These are phyloP conservation scores for Fusarium dlaminii DNA, from an alignment of 2,329 filamentous ascomycete genomes.

Conservation along the genomic window DNA sequence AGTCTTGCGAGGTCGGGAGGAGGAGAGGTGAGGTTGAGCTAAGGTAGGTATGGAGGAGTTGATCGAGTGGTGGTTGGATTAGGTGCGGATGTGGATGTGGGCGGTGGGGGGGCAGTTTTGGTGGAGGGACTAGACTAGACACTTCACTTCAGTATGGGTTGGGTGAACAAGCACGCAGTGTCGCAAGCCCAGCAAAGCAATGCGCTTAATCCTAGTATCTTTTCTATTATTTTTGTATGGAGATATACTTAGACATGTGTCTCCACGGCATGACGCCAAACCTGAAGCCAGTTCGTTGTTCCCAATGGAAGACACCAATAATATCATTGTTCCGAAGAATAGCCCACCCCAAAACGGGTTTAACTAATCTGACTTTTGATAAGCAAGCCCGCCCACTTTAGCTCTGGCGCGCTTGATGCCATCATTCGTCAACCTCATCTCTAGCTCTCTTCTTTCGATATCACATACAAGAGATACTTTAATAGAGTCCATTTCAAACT, in stretches of 20 bases:
- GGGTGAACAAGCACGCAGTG: background rate
- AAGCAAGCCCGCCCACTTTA: constrained; percentile 12
- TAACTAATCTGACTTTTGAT: constrained; percentile 16
- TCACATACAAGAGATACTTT: background rate
- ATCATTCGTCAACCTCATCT: constrained; percentile 19
- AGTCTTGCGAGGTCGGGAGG: constrained; percentile 26
- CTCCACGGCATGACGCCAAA: constrained; percentile 35
- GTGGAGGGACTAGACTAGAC: constrained; percentile 25
- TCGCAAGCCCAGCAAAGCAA: constrained; percentile 11
- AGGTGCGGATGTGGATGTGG: constrained; percentile 38
- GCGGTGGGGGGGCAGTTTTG: constrained; percentile 39
- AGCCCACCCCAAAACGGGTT: constrained; percentile 21
- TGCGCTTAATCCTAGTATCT: constrained; percentile 22
- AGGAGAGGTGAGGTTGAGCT: constrained; percentile 16
- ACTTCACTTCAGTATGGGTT: constrained; percentile 19
- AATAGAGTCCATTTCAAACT: background rate
- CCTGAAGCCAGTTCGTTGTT: constrained; percentile 15
- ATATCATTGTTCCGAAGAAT: constrained; percentile 31
- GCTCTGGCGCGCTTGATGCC: constrained; percentile 25
- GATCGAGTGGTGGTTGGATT: constrained; percentile 23
- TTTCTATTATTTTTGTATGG: constrained; percentile 1
- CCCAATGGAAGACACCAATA: constrained; percentile 10
- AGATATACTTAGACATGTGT: constrained; percentile 12
- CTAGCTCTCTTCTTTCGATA: constrained; percentile 18
- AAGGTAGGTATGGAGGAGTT: constrained; percentile 37